A percentile compares a stretch with the other conserved stretches of the same genome.
phyloP scores from a whole-genome alignment of 75 land plant genomes.

The Picea sitchensis region DNA sequence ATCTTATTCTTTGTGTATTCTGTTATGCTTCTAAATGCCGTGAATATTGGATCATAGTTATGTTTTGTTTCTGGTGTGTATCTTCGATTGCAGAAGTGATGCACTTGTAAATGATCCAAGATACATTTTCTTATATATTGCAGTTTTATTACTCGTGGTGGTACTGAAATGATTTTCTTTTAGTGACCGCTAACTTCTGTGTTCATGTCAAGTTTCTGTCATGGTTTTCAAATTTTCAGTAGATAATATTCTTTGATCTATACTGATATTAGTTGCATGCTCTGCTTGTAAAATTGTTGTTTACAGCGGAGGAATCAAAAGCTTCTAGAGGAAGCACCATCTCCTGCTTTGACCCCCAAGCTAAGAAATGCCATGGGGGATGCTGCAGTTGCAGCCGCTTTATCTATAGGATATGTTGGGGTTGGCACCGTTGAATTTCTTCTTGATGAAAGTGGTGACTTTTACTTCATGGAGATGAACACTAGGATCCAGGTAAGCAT shows the following conservation, averaged over 20 bases:
- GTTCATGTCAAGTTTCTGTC: neutral
- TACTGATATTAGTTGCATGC: slow-evolving; percentile 3
- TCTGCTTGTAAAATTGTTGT: neutral
- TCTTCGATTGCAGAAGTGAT: neutral
- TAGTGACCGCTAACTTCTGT: slow-evolving; percentile 2
- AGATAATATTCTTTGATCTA: neutral
- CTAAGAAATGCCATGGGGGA: slow-evolving; percentile 97
- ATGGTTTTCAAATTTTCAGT: neutral
- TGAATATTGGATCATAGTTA: neutral
- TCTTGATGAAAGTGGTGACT: slow-evolving; percentile 88
- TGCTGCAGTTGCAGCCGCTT: slow-evolving; percentile 97
- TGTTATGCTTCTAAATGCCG: neutral
- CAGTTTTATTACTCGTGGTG: neutral
- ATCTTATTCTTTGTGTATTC: too few relatives aligned
- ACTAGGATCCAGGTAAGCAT: slow-evolving; percentile 84
- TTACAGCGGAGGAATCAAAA: slow-evolving; percentile 94
- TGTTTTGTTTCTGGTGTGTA: neutral
- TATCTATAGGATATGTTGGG: slow-evolving; percentile 92
- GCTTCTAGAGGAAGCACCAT: slow-evolving; percentile 96
- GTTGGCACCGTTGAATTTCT: slow-evolving; percentile 98
- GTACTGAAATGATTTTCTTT: neutral
- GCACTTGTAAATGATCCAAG: neutral
- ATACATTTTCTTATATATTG: neutral
- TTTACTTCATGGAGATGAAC: slow-evolving; percentile 99
- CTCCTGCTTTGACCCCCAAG: slow-evolving; percentile 90